phyloP scores from a whole-genome alignment of 1,139 yeast genomes.

The Magnusiomyces sp. region DNA sequence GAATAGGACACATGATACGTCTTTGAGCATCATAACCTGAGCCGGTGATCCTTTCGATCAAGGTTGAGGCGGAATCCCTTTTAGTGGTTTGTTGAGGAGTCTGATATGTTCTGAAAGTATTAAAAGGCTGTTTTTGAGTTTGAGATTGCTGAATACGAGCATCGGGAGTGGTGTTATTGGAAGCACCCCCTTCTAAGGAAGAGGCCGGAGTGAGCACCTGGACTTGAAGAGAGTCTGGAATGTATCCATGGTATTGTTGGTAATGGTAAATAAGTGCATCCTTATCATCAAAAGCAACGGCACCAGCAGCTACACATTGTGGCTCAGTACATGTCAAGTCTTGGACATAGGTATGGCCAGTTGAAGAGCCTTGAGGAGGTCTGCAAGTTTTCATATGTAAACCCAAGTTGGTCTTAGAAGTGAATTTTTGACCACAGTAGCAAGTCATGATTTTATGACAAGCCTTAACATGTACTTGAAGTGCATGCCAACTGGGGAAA shows the following conservation, averaged over 20 bases:
- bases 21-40: conserved; percentile 28
- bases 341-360: conserved; percentile 3
- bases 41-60: conserved; percentile 33
- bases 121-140: not conserved
- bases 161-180: conserved; percentile 11
- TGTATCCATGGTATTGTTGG: conserved; percentile 31
- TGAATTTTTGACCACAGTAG: conserved; percentile 56
- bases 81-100: conserved; percentile 11
- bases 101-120: conserved; percentile 7
- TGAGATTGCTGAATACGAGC: conserved; percentile 1
- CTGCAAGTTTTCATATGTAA: conserved; percentile 47
- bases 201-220: conserved; percentile 15
- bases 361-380: too few species aligned
- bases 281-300: conserved; percentile 31
- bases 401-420: conserved; percentile 64
- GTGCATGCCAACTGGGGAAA: conserved; percentile 69
- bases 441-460: conserved; percentile 70
- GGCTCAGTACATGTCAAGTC: conserved; percentile 17
- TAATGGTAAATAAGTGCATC: conserved; percentile 40
- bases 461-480: conserved; percentile 62
- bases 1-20: conserved; percentile 28
- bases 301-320: conserved; percentile 35
- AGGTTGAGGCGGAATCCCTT: conserved; percentile 13
- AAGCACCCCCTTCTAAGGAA: conserved; percentile 12
- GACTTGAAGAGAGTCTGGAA: conserved; percentile 21